Evolutionary conservation across 495 filamentous ascomycete genomes (phyloP).

Genomic region (Massariosphaeria phaeospora): DNA sequence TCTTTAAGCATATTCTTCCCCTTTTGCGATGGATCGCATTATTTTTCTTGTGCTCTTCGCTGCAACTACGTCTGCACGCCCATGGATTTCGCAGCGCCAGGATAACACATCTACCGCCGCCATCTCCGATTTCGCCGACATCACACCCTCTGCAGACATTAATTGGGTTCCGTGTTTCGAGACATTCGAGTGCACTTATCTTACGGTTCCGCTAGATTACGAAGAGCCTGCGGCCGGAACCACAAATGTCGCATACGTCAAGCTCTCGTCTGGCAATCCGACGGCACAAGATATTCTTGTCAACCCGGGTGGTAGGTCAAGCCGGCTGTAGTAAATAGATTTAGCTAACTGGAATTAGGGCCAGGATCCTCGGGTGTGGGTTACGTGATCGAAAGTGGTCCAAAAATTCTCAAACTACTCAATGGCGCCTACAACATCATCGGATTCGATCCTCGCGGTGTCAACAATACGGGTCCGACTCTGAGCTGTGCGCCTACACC

Average conservation of each 20-base stretch:
- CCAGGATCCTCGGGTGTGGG: conserved; percentile 46
- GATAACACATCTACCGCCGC: neutral
- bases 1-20: too few species aligned
- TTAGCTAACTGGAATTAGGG: conserved; percentile 23
- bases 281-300: conserved; percentile 31
- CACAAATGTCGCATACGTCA: conserved; percentile 35
- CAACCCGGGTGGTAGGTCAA: conserved; percentile 36
- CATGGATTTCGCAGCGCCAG: neutral
- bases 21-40: neutral
- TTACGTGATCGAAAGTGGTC: conserved; percentile 36
- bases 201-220: conserved; percentile 36
- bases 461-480: conserved; percentile 35
- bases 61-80: neutral
- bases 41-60: neutral
- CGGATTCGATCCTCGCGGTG: conserved; percentile 49
- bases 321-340: neutral
- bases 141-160: neutral
- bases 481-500: conserved; percentile 46
- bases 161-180: conserved; percentile 6
- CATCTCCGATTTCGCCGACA: neutral
- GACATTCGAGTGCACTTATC: conserved; percentile 33
- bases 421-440: conserved; percentile 48
- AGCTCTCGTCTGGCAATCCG: conserved; percentile 28
- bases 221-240: conserved; percentile 20
- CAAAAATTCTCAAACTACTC: conserved; percentile 1